These are phyloP conservation scores for Candolleomyces eurysporus DNA, from an alignment of 768 basidiomycete species.

Conservation along the genomic window DNA sequence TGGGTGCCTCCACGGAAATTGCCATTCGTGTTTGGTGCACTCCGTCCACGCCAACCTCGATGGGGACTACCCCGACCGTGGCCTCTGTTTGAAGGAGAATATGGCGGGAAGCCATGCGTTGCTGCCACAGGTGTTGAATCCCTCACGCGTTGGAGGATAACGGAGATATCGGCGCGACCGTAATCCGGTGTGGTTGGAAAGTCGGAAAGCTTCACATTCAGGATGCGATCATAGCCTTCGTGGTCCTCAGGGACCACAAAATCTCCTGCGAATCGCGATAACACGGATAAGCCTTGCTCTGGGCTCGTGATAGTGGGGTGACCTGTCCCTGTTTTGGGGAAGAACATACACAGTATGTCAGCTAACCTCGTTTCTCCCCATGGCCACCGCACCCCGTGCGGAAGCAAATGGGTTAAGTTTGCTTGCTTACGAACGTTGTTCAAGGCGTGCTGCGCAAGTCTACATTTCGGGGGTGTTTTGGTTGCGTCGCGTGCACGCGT, in stretches of 20 bases:
- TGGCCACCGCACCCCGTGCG: neutral
- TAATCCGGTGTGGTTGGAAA: slow-evolving; percentile 41
- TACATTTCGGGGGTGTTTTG: slow-evolving; percentile 26
- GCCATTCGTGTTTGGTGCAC: neutral
- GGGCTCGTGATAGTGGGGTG: slow-evolving; percentile 76
- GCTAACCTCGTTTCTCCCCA: neutral
- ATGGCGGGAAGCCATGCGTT: neutral
- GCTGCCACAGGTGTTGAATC: slow-evolving; percentile 36
- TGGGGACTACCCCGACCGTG: slow-evolving; percentile 7
- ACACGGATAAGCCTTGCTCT: slow-evolving; percentile 56
- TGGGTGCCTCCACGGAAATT: neutral
- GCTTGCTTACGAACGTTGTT: slow-evolving; percentile 46
- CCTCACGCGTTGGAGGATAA: slow-evolving; percentile 51
- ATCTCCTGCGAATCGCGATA: slow-evolving; percentile 63
- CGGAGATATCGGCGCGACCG: slow-evolving; percentile 47
- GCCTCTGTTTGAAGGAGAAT: slow-evolving; percentile 4
- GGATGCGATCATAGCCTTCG: slow-evolving; percentile 69
- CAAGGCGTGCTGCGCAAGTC: slow-evolving; percentile 63
- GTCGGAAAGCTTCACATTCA: slow-evolving; percentile 42
- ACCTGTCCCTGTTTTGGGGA: slow-evolving; percentile 46
- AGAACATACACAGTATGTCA: neutral
- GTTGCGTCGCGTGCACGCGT: neutral
- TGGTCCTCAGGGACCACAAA: slow-evolving; percentile 51
- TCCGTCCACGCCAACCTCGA: slow-evolving; percentile 13
- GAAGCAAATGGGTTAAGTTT: neutral